Evolutionary conservation across 2,329 filamentous ascomycete species (phyloP), one percentile per base, ranked within the genome.

Genomic region (Helminthosporium solani): DNA sequence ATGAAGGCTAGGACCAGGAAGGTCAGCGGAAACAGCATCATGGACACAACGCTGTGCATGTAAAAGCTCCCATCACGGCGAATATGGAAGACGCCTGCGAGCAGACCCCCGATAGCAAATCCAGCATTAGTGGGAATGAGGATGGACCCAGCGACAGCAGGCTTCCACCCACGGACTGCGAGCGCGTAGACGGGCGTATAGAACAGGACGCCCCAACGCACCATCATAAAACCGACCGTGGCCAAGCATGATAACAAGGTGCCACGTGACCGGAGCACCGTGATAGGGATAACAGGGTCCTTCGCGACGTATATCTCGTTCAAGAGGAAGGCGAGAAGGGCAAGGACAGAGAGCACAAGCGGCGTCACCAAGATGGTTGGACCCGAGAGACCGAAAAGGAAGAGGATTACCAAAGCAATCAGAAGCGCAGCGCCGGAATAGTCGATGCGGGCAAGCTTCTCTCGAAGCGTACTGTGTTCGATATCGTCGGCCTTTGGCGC

Each of bases 61-160:
- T 87, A 95, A 68, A 90, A 95, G 53, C 84, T 85, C 1, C 86
- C 86, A 1, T 78, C 74, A 16, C 86, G 82, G 16, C 83, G 83
- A 57, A 95, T 86, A 64, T 95, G 90, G 14, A 94, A 71, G 70
- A 80, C 82, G 7, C 90, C 90, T 12, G 86, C 85, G 3, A 88
- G 54, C 0, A 95, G 70, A 0, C 88, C 87, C 19, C 89, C 90
- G 2, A 80, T 57, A 1, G 84, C 88, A 60, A 95, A 95, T 1
- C 88, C 90, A 5, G 82, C 64, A 67, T 95, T 95, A 0, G 89
- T 94, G 0, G 90, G 88, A 37, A 95, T 81, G 6, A 95, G 78
- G 28, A 92, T 85, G 3, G 86, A 79, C 2, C 89, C 90, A 2
- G 88, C 86, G 1, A 81, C 74, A 1, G 87, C 85, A 0, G 87